Conservation (phyloP, 306 rosid species). For the Cucumis sativus region Cucumber_9930_V3 NC_026656.2:20425001-20425500, state of each 20-base stretch:
- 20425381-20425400: too few species aligned
- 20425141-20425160: not conserved
- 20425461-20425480: constrained; percentile 15
- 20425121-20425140: not conserved
- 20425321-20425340: constrained; percentile 13
- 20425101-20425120: not conserved
- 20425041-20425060: not conserved
- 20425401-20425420: constrained; percentile 1
- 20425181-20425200: constrained; percentile 1
- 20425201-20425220: not conserved
- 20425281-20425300: constrained; percentile 2
- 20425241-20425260: constrained; percentile 23
- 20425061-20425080: not conserved
- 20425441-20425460: constrained; percentile 5
- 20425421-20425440: not conserved
- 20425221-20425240: not conserved
- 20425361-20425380: not conserved
- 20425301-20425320: constrained; percentile 1
- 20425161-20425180: not conserved
- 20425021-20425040: not conserved
- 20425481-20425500: constrained; percentile 31
- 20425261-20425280: not conserved
- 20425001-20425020: not conserved
- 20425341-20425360: constrained; percentile 29
- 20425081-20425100: not conserved